A percentile compares a stretch with the other conserved stretches of the same genome.
Conservation (phyloP, 164 flowering plant genomes). For the Vitis cinerea region DNA sequence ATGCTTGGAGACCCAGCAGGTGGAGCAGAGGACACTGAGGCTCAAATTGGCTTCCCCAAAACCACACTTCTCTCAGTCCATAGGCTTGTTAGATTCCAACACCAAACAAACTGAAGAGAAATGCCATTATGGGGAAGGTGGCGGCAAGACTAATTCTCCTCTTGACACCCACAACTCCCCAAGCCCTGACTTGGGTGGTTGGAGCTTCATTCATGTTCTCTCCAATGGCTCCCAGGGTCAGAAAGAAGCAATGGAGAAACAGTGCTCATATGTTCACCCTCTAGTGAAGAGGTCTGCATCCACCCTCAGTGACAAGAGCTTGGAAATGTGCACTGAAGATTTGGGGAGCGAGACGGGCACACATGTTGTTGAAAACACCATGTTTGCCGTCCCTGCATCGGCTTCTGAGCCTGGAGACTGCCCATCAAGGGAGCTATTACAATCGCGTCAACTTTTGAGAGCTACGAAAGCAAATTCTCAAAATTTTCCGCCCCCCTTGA, state of each 20-base stretch:
- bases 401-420: slow-evolving; percentile 7
- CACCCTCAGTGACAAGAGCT: slow-evolving; percentile 39
- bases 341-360: slow-evolving; percentile 52
- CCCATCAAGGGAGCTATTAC: slow-evolving; percentile 14
- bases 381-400: slow-evolving; percentile 22
- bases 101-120: slow-evolving; percentile 8
- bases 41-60: slow-evolving; percentile 41
- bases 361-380: slow-evolving; percentile 21
- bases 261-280: slow-evolving; percentile 30
- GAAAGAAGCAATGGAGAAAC: neutral
- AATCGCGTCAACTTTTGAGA: neutral
- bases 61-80: slow-evolving; percentile 18
- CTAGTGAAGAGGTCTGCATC: slow-evolving; percentile 15
- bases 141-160: neutral
- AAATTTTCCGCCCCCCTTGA: slow-evolving; percentile 82
- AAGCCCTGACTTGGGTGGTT: slow-evolving; percentile 17
- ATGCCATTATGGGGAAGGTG: neutral
- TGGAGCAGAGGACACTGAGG: slow-evolving; percentile 38
- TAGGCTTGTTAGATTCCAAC: slow-evolving; percentile 10
- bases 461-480: slow-evolving; percentile 23
- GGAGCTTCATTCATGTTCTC: slow-evolving; percentile 37
- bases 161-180: slow-evolving; percentile 6
- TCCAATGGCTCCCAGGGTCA: slow-evolving; percentile 8
- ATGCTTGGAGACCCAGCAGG: slow-evolving; percentile 41
- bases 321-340: slow-evolving; percentile 56